Conservation (phyloP, 2,329 filamentous ascomycete species). For the Lasiodiplodia sp. region DNA sequence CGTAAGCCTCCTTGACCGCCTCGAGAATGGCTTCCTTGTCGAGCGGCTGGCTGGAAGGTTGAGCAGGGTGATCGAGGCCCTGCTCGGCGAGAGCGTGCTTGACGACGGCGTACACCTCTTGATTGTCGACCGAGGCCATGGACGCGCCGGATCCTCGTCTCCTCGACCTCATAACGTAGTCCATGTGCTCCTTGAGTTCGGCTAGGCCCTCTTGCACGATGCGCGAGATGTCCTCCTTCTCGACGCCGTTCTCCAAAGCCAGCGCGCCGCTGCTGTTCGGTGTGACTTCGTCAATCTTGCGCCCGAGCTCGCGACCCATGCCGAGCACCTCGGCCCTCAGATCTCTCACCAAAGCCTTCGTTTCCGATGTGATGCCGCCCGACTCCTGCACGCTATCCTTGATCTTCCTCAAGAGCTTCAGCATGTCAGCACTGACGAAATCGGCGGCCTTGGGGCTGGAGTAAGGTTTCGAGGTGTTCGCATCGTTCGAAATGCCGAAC, state of each 20-base stretch:
- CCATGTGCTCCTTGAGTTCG: conserved; percentile 85
- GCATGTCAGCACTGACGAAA: conserved; percentile 74
- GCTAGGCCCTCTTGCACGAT: conserved; percentile 82
- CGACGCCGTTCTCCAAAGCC: conserved; percentile 45
- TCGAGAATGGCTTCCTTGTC: conserved; percentile 84
- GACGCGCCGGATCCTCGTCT: conserved; percentile 70
- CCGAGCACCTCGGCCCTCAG: conserved; percentile 90
- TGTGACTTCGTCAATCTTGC: conserved; percentile 77
- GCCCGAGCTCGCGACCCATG: conserved; percentile 90
- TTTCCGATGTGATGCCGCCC: conserved; percentile 87
- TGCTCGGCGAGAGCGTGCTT: conserved; percentile 73
- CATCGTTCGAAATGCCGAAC: conserved; percentile 34
- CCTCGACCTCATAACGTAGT: conserved; percentile 78
- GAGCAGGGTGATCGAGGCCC: conserved; percentile 54
- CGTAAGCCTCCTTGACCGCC: conserved; percentile 89
- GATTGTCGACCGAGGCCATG: conserved; percentile 73
- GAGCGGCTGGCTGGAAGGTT: conserved; percentile 38
- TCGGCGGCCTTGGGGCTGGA: conserved; percentile 61
- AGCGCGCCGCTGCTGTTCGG: conserved; percentile 54
- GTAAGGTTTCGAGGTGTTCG: conserved; percentile 46
- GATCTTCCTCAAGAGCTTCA: conserved; percentile 82
- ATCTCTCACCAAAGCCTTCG: conserved; percentile 89
- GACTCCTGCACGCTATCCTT: conserved; percentile 91
- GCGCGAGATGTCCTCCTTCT: conserved; percentile 74
- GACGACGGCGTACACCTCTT: conserved; percentile 86